Evolutionary conservation across 2,329 filamentous ascomycete species (phyloP).

Genomic region (Leptodontidium sp.): DNA sequence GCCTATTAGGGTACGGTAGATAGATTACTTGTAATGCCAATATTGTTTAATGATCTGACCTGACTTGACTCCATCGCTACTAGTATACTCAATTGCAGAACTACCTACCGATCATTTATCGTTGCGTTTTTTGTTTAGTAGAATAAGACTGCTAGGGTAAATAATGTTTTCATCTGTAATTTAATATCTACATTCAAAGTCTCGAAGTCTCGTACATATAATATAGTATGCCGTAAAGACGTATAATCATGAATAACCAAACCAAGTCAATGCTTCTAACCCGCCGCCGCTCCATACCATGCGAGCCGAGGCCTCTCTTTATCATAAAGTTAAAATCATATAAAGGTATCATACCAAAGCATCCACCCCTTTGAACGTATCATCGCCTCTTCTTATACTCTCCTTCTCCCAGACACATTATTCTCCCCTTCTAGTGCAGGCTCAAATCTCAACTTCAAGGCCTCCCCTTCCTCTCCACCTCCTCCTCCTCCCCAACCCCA

Average conservation of each 20-base stretch:
- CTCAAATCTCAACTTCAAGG: not conserved
- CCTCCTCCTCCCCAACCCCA: constrained; percentile 40
- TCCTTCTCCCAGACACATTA: not conserved
- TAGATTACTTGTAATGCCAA: constrained; percentile 15
- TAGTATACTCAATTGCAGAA: no score
- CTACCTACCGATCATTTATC: no score
- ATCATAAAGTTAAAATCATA: not conserved
- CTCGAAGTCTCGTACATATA: no score
- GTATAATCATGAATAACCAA: not conserved
- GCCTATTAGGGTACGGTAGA: not conserved
- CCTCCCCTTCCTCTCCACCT: constrained; percentile 29
- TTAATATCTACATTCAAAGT: no score
- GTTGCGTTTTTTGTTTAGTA: no score
- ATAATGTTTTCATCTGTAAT: no score
- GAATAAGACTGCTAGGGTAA: no score
- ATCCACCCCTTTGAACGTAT: no score
- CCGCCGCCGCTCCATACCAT: not conserved
- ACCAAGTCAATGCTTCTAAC: not conserved
- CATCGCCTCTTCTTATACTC: not conserved
- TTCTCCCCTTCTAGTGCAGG: not conserved
- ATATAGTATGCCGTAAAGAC: not conserved
- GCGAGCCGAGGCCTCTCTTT: not conserved
- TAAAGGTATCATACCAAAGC: not conserved
- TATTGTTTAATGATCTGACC: constrained; percentile 12
- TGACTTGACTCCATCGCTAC: not conserved